phyloP scores from a whole-genome alignment of 306 rosid genomes.

The Malus orientalis region DNA sequence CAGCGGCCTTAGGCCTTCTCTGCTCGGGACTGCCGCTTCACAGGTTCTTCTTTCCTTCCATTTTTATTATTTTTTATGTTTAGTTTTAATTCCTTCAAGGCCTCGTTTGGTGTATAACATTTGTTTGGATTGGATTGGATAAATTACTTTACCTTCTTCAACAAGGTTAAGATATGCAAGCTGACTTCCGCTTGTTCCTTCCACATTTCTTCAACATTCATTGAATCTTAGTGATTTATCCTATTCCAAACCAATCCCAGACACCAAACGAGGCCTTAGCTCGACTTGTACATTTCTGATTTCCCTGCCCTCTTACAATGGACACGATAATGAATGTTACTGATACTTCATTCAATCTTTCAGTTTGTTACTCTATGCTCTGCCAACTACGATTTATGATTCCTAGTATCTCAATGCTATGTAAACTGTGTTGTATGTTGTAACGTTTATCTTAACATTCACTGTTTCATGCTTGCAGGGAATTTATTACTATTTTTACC shows the following conservation, averaged over 20 bases:
- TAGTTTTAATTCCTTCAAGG: too few relatives aligned
- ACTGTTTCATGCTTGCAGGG: conserved; percentile 41
- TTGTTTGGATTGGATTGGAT: background rate
- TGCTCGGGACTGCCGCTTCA: conserved; percentile 84
- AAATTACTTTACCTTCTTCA: too few relatives aligned
- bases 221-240: too few relatives aligned
- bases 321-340: background rate
- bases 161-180: too few relatives aligned
- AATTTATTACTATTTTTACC: conserved; percentile 75
- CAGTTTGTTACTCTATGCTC: too few relatives aligned
- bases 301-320: too few relatives aligned
- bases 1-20: conserved; percentile 83
- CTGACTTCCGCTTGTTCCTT: too few relatives aligned
- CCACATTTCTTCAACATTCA: too few relatives aligned
- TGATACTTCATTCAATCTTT: background rate
- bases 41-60: conserved; percentile 33
- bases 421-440: background rate
- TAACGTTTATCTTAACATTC: background rate
- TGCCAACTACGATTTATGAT: too few relatives aligned
- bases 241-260: background rate
- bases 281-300: too few relatives aligned
- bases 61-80: background rate
- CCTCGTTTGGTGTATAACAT: too few relatives aligned
- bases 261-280: background rate
- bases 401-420: background rate